Base-by-base conservation (phyloP, 2,329 filamentous ascomycete species). In the Neofusicoccum laricinum region DNA sequence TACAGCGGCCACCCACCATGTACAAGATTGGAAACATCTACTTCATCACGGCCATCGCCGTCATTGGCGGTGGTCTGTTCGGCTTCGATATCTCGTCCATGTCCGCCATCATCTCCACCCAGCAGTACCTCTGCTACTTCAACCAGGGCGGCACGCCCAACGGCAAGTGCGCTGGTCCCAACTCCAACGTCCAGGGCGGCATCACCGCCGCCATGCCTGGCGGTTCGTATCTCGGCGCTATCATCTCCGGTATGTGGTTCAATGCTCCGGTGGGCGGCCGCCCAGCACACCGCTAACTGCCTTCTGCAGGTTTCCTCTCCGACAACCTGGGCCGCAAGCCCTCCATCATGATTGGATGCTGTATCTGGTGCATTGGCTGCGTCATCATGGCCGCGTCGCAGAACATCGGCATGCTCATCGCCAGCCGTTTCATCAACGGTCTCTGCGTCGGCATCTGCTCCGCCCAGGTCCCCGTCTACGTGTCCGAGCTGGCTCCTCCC, bases 41-140 rank as follows among this genome's bases (percentile, higher is more conserved):
- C 71, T 74, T 82, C 64, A 84, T 86, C 67, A 82, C 84, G 62
- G 82, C 82, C 71, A 84, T 84, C 71, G 78, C 83, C 75, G 79
- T 84, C 69, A 78, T 80, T 79, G 88, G 88, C 69, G 88, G 88
- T 72, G 85, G 84, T 32, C 81, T 91, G n/a, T 91, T 91, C 71
- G 90, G 89, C 71, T 91, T 91, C 72, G 89, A 90, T 90, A 63
- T 63, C 59, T 45, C 61, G 58, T 66, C 48, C 59, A 50, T 75
- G 70, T 63, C 25, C 6, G 74, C 71, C 64, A 83, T 81, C 73
- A 80, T 92, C 41, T 87, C 86, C 34, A 90, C 87, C 0, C 76
- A 86, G 64, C 84, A 88, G 51, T 93, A 93, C 75, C 87, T 86
- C 69, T 86, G 85, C 70, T 92, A 90, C 76, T 92, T 92, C 78